Percentiles rank a stretch among this genome's conserved stretches.
These are phyloP conservation scores for Hanseniaspora hatyaiensis DNA, from an alignment of 805 yeast species.

Conservation along the genomic window DNA sequence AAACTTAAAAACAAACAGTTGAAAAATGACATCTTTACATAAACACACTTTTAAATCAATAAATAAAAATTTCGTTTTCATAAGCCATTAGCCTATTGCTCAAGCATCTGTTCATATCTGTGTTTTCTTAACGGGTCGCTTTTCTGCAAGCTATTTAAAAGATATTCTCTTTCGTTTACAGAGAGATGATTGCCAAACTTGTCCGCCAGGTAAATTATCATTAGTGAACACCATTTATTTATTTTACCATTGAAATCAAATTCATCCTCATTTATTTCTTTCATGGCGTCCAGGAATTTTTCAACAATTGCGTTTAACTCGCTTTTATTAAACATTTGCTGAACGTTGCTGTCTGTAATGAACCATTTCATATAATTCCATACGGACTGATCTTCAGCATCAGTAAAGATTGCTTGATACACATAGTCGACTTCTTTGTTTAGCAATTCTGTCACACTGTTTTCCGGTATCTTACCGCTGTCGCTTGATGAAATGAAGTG, in stretches of 20 bases:
- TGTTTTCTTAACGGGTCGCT: conserved; percentile 57
- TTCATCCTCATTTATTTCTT: conserved; percentile 63
- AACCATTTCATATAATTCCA: conserved; percentile 89
- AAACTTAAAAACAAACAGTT: no score
- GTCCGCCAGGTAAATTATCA: conserved; percentile 38
- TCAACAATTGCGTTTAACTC: conserved; percentile 32
- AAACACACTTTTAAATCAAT: neutral
- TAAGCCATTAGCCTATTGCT: neutral
- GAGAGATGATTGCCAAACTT: conserved; percentile 28
- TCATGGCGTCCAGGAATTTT: conserved; percentile 38
- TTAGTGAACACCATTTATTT: conserved; percentile 67
- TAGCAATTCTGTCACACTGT: conserved; percentile 31
- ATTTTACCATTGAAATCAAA: conserved; percentile 51
- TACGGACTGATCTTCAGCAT: conserved; percentile 85
- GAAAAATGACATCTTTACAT: neutral
- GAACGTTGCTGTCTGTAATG: conserved; percentile 29
- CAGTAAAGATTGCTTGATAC: conserved; percentile 79
- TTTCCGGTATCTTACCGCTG: conserved; percentile 21
- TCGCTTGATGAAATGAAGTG: conserved; percentile 28
- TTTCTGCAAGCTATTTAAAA: conserved; percentile 35
- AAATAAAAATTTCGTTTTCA: neutral
- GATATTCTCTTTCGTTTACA: conserved; percentile 21
- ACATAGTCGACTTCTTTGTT: conserved; percentile 52
- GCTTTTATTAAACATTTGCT: conserved; percentile 18
- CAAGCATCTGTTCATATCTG: conserved; percentile 33